These are phyloP conservation scores for Ambrosia trifida DNA, from an alignment of 129 eudicot genomes.

Conservation along the genomic window DNA sequence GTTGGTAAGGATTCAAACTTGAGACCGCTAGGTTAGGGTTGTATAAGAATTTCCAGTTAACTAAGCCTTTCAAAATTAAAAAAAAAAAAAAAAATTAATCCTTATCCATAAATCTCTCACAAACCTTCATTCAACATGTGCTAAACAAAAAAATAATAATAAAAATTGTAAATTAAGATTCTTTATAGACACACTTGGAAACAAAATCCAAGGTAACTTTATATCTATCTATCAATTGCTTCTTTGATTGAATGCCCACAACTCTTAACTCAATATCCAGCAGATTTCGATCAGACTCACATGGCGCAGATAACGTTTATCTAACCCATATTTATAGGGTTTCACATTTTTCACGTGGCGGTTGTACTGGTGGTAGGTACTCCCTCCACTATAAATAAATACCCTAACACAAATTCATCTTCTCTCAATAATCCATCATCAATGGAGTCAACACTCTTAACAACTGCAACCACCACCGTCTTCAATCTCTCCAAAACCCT, in stretches of 20 bases:
- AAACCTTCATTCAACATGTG: too few relatives aligned
- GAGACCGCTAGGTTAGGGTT: too few relatives aligned
- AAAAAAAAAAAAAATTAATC: too few relatives aligned
- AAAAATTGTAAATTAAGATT: too few relatives aligned
- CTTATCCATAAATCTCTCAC: too few relatives aligned
- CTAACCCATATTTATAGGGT: constrained; percentile 18
- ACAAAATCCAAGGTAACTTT: neutral
- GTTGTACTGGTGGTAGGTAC: constrained; percentile 20
- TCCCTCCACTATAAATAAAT: neutral
- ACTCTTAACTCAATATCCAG: neutral
- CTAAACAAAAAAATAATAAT: too few relatives aligned
- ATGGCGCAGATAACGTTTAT: constrained; percentile 29
- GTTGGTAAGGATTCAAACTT: too few relatives aligned
- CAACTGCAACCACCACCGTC: constrained; percentile 40
- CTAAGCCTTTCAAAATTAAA: too few relatives aligned
- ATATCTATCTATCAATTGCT: neutral
- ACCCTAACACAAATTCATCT: neutral
- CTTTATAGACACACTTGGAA: neutral
- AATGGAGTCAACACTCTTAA: constrained; percentile 67
- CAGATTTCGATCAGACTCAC: neutral
- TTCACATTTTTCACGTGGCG: neutral
- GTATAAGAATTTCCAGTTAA: too few relatives aligned
- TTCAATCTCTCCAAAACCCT: constrained; percentile 55
- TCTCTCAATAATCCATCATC: neutral
- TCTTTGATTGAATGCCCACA: neutral